These are phyloP conservation scores for Ammopiptanthus mongolicus DNA, from an alignment of 306 rosid genomes.

Conservation along the genomic window DNA sequence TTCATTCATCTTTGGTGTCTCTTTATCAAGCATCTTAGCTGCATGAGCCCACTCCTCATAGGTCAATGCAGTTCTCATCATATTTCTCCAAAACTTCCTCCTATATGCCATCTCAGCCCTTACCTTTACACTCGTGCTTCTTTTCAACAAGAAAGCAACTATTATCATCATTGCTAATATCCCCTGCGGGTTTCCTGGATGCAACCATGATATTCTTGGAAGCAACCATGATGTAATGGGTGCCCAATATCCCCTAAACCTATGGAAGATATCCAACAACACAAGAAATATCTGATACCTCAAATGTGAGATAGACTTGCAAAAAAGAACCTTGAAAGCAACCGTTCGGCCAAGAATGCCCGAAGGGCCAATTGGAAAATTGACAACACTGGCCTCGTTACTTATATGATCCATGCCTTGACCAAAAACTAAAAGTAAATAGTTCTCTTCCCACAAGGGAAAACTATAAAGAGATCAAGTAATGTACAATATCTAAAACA, in stretches of 20 bases:
- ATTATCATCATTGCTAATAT: conserved; percentile 77
- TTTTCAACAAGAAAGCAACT: conserved; percentile 66
- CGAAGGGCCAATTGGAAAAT: conserved; percentile 79
- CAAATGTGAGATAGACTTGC: conserved; percentile 71
- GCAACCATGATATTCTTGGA: conserved; percentile 68
- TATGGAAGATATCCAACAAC: conserved; percentile 30
- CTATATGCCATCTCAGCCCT: conserved; percentile 73
- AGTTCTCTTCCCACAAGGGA: not conserved
- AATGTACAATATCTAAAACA: not conserved
- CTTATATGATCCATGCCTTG: conserved; percentile 68
- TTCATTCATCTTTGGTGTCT: conserved; percentile 71
- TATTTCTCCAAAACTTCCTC: conserved; percentile 82
- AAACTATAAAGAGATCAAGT: conserved; percentile 9
- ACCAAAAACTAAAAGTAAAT: not conserved
- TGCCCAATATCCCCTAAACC: conserved; percentile 38
- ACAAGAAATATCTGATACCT: conserved; percentile 43
- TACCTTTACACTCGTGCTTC: conserved; percentile 61
- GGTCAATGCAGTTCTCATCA: conserved; percentile 80
- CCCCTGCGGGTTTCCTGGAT: conserved; percentile 83
- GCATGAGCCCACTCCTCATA: conserved; percentile 97
- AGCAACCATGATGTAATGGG: conserved; percentile 66
- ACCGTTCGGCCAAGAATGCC: conserved; percentile 65
- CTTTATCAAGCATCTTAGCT: conserved; percentile 87
- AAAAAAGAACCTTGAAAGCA: conserved; percentile 72
- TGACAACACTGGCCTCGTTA: conserved; percentile 70